phyloP scores from a whole-genome alignment of 768 basidiomycete genomes.

The Naganishia friedmannii region DNA sequence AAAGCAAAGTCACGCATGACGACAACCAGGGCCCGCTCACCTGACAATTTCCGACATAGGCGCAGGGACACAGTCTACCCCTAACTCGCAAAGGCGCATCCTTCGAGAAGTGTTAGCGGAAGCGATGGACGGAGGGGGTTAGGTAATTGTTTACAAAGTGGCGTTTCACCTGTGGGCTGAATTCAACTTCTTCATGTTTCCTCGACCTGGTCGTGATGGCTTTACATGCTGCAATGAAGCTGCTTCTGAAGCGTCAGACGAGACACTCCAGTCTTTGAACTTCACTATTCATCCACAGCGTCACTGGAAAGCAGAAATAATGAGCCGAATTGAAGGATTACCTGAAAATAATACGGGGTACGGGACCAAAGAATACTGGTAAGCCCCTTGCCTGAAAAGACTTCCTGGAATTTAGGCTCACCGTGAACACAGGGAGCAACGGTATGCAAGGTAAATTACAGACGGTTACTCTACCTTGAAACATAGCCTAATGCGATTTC shows the following conservation, averaged over 20 bases:
- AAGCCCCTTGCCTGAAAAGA: slow-evolving; percentile 1
- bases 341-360: slow-evolving; percentile 50
- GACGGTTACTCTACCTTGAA: background rate
- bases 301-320: background rate
- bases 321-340: slow-evolving; percentile 25
- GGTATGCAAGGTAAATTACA: slow-evolving; percentile 45
- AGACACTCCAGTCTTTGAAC: background rate
- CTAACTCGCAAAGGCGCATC: slow-evolving; percentile 6
- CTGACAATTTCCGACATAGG: slow-evolving; percentile 9
- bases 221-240: too few species aligned
- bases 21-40: slow-evolving; percentile 13
- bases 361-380: slow-evolving; percentile 51
- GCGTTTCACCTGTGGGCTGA: slow-evolving; percentile 1
- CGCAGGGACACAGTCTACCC: background rate
- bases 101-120: slow-evolving; percentile 20
- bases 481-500: background rate
- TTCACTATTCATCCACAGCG: background rate
- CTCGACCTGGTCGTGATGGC: background rate
- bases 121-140: background rate
- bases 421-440: slow-evolving; percentile 42
- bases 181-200: background rate
- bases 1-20: slow-evolving; percentile 13
- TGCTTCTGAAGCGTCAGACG: too few species aligned
- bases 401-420: background rate
- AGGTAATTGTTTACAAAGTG: slow-evolving; percentile 20